Percentiles rank a stretch among this genome's conserved stretches.
These are phyloP conservation scores for Neurospora tetrasperma DNA, from an alignment of 495 filamentous ascomycete genomes.

Conservation along the genomic window DNA sequence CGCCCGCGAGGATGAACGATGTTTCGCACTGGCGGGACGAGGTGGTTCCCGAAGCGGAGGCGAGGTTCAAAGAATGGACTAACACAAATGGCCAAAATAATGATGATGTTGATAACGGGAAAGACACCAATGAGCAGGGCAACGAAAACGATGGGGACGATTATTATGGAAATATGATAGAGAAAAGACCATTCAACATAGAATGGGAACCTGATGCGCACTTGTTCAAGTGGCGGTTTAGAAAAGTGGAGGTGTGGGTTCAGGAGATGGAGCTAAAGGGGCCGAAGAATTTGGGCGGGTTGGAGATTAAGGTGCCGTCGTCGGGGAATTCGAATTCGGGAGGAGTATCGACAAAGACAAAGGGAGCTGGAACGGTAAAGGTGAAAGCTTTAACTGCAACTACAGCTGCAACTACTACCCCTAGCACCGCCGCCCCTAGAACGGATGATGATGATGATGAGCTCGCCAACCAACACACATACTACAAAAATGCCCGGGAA, in stretches of 20 bases:
- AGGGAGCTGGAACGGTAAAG: not conserved
- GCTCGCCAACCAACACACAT: not conserved
- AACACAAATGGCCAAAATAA: not conserved
- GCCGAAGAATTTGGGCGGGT: constrained; percentile 12
- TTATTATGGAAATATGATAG: not conserved
- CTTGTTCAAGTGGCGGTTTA: constrained; percentile 11
- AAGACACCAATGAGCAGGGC: no score
- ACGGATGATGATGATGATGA: no score
- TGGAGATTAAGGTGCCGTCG: constrained; percentile 5
- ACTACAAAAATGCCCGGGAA: not conserved
- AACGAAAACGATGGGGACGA: not conserved
- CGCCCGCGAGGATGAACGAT: constrained; percentile 1
- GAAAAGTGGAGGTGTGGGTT: constrained; percentile 8
- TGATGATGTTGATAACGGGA: not conserved
- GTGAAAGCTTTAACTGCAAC: not conserved
- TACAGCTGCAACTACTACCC: not conserved
- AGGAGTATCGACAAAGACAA: no score
- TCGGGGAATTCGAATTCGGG: no score
- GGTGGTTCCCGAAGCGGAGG: not conserved
- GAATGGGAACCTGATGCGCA: constrained; percentile 3
- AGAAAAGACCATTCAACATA: not conserved
- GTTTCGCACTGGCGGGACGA: not conserved
- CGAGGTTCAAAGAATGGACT: not conserved
- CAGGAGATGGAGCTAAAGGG: constrained; percentile 6
- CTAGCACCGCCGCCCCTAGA: no score